Percentiles rank a stretch among this genome's conserved stretches.
Conservation (phyloP, 768 basidiomycete species). For the Daedaleopsis nitida region DNA sequence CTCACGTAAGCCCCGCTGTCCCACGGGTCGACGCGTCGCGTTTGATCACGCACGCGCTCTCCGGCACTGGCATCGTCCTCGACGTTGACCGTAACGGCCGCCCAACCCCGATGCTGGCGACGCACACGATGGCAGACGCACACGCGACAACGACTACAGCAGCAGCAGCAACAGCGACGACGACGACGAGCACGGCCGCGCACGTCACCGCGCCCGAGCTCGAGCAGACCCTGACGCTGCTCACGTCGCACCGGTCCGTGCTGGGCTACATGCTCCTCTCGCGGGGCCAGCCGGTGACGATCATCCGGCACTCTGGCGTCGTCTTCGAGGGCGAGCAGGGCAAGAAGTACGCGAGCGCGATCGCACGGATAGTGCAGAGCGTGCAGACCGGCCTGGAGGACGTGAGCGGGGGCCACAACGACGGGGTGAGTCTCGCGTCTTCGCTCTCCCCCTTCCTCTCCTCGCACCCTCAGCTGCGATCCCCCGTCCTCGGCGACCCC, state of each 20-base stretch:
- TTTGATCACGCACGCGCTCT: not conserved
- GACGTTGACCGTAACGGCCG: not conserved
- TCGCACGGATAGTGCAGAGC: conserved; percentile 75
- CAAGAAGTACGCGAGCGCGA: conserved; percentile 68
- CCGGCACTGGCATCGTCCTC: not conserved
- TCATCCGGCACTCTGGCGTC: conserved; percentile 83
- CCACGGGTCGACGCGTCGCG: not conserved
- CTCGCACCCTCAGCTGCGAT: conserved; percentile 1
- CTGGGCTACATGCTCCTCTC: conserved; percentile 86
- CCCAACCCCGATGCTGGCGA: conserved; percentile 15
- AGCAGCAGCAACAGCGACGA: conserved; percentile 3
- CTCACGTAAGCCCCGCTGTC: not conserved
- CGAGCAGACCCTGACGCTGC: conserved; percentile 72
- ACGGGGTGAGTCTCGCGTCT: conserved; percentile 47
- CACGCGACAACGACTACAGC: conserved; percentile 8
- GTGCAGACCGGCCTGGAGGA: conserved; percentile 82
- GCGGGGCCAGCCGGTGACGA: conserved; percentile 68
- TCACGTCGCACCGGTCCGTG: conserved; percentile 83
- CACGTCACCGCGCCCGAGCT: conserved; percentile 56
- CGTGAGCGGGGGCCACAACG: conserved; percentile 62
- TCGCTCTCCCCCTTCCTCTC: not conserved
- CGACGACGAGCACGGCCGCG: not conserved
- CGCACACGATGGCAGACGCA: conserved; percentile 14
- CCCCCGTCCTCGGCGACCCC: not conserved
- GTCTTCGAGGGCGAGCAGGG: conserved; percentile 87